A percentile compares a stretch with the other conserved stretches of the same genome.
Evolutionary conservation across 495 filamentous ascomycete genomes (phyloP).

Genomic region (Tuber aestivum): DNA sequence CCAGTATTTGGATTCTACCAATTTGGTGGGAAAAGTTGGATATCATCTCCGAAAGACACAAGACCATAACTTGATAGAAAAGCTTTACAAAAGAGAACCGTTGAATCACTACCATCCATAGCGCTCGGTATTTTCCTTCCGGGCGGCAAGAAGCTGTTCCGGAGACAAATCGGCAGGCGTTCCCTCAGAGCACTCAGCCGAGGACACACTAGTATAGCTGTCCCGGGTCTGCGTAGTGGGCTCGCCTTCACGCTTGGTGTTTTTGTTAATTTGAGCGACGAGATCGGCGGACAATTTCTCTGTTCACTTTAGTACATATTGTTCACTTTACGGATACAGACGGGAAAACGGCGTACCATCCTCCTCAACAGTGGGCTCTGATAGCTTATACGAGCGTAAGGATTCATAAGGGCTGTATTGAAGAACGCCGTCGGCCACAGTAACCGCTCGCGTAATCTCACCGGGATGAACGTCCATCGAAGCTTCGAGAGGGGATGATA

Average conservation of each 20-base stretch:
- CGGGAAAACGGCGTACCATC: not conserved
- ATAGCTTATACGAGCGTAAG: not conserved
- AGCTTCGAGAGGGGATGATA: not conserved
- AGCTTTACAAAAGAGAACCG: not conserved
- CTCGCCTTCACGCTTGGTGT: not conserved
- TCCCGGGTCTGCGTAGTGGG: not conserved
- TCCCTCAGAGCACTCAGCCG: not conserved
- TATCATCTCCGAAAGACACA: not conserved
- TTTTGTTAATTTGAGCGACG: not conserved
- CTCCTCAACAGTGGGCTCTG: not conserved
- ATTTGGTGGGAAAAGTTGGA: not conserved
- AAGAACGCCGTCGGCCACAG: not conserved
- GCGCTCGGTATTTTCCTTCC: not conserved
- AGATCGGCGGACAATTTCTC: not conserved
- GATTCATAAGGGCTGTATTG: not conserved
- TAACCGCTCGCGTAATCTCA: not conserved
- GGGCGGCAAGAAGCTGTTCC: not conserved
- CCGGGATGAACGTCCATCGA: not conserved
- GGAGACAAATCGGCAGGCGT: not conserved
- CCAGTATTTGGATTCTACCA: not conserved
- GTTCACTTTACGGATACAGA: not conserved
- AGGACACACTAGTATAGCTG: not conserved
- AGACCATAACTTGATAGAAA: not conserved
- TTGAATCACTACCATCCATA: not conserved
- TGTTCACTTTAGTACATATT: not conserved